These are phyloP conservation scores for Blastocystis sp. DNA, from an alignment of 352 stramenopile genomes.

Conservation along the genomic window DNA sequence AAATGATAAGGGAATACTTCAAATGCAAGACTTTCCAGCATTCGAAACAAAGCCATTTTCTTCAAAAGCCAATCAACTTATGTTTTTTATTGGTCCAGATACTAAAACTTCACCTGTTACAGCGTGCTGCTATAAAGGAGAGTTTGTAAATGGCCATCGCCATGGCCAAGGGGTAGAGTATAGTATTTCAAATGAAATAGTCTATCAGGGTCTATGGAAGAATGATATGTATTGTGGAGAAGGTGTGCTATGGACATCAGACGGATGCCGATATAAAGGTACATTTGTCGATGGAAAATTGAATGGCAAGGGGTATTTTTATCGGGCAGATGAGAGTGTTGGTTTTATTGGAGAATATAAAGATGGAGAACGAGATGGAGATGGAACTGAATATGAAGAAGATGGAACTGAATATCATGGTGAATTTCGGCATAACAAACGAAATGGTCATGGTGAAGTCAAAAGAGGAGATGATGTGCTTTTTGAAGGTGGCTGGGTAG, in stretches of 20 bases:
- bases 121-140: not conserved
- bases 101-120: not conserved
- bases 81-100: slow-evolving; percentile 18
- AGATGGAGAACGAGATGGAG: not conserved
- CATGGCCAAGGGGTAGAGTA: slow-evolving; percentile 14
- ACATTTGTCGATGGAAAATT: not conserved
- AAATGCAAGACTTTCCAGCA: not conserved
- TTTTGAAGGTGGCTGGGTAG: slow-evolving; percentile 22
- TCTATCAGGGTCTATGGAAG: slow-evolving; percentile 38
- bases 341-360: not conserved
- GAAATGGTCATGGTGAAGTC: slow-evolving; percentile 15
- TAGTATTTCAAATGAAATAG: not conserved
- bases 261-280: not conserved
- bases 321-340: not conserved
- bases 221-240: slow-evolving; percentile 1
- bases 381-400: slow-evolving; percentile 4
- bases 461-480: not conserved
- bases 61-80: not conserved
- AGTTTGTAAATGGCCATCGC: not conserved
- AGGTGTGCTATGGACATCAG: not conserved
- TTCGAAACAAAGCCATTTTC: not conserved
- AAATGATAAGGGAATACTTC: not conserved
- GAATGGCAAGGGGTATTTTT: not conserved
- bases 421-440: not conserved
- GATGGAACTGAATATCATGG: not conserved